Evolutionary conservation across 164 flowering plant species (phyloP).

Genomic region (Houttuynia cordata): DNA sequence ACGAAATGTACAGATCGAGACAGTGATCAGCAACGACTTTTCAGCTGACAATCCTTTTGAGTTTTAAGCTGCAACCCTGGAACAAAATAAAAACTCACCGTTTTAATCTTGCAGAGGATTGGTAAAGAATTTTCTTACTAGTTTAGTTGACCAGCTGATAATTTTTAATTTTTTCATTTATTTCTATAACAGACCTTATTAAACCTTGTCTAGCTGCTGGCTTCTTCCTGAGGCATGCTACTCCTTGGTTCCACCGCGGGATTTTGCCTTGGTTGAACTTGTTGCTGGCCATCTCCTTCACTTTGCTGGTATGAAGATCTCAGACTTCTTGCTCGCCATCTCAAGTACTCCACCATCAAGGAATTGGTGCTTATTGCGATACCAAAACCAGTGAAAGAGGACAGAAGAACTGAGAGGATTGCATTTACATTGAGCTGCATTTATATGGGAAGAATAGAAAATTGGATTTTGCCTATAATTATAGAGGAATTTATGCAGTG

Average conservation of each 20-base stretch:
- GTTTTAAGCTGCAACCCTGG: neutral
- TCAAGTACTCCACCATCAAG: constrained; percentile 53
- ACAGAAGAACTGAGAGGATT: constrained; percentile 60
- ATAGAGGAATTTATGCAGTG: neutral
- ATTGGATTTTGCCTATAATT: neutral
- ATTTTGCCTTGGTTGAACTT: constrained; percentile 15
- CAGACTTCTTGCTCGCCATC: constrained; percentile 40
- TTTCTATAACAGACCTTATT: neutral
- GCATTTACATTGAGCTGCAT: constrained; percentile 60
- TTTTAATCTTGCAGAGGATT: neutral
- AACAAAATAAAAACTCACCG: neutral
- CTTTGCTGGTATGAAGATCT: constrained; percentile 21
- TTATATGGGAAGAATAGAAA: neutral
- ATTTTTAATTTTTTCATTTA: no score
- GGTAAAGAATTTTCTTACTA: neutral
- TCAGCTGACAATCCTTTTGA: neutral
- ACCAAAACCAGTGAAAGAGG: constrained; percentile 81
- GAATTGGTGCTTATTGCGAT: constrained; percentile 69
- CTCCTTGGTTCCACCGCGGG: constrained; percentile 3
- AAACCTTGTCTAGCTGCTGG: neutral
- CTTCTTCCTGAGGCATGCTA: constrained; percentile 4
- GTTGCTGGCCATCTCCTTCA: constrained; percentile 15
- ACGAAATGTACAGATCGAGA: neutral
- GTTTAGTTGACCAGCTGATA: neutral
- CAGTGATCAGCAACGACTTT: neutral